These are phyloP conservation scores for Ophiostoma ulmi DNA, from an alignment of 2,329 filamentous ascomycete species.

Conservation along the genomic window DNA sequence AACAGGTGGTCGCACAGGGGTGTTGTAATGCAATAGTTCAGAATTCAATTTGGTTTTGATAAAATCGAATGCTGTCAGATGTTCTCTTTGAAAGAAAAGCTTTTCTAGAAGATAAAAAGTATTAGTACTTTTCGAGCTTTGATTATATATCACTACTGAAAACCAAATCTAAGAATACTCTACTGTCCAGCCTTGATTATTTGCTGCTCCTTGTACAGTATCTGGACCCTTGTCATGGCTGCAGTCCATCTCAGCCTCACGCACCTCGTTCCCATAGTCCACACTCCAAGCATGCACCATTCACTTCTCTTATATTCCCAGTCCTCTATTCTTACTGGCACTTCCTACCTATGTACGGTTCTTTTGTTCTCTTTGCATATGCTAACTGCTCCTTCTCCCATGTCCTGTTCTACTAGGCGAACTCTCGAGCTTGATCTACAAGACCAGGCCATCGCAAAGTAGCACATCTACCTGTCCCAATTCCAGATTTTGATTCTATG, in stretches of 20 bases:
- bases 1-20: neutral
- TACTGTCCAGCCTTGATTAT: too few relatives aligned
- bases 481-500: neutral
- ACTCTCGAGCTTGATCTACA: neutral
- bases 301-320: neutral
- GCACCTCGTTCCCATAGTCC: neutral
- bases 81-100: neutral
- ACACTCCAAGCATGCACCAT: neutral
- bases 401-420: too few relatives aligned
- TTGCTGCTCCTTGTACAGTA: too few relatives aligned
- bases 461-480: neutral
- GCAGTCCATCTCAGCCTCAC: constrained; percentile 1
- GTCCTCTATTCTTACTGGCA: neutral
- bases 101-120: neutral
- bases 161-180: too few relatives aligned
- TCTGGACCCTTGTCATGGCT: neutral
- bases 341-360: neutral
- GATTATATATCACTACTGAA: neutral
- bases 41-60: too few relatives aligned
- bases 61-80: too few relatives aligned
- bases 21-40: neutral
- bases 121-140: neutral
- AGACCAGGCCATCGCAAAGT: neutral
- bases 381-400: too few relatives aligned
- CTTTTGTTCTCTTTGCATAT: neutral